Conservation (phyloP, 2,329 filamentous ascomycete genomes). For the Cryphonectria radicalis region DNA sequence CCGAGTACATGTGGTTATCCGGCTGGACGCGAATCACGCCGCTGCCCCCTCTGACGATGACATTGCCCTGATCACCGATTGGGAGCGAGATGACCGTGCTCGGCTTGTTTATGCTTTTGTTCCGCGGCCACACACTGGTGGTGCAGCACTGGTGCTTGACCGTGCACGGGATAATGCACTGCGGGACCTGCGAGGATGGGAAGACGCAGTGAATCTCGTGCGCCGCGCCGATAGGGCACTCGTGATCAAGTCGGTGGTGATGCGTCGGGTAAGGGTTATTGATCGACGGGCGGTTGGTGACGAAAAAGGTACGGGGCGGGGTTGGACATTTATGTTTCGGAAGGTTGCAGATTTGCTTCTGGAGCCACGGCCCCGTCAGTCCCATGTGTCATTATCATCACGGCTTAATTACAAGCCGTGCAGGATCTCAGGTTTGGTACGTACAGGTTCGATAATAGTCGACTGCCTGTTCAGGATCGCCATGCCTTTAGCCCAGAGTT, state of each 20-base stretch:
- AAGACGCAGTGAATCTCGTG: conserved; percentile 28
- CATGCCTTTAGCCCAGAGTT: conserved; percentile 16
- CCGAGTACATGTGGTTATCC: conserved; percentile 8
- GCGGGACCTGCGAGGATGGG: conserved; percentile 9
- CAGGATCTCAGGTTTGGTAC: background rate
- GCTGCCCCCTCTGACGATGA: conserved; percentile 11
- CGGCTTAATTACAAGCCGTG: too few relatives aligned
- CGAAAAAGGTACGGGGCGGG: conserved; percentile 18
- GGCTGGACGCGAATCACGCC: background rate
- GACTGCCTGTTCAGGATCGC: conserved; percentile 8
- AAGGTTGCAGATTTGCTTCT: conserved; percentile 20
- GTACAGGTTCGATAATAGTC: background rate
- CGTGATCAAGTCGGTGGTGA: conserved; percentile 21
- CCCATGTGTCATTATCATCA: background rate
- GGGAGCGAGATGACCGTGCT: conserved; percentile 1
- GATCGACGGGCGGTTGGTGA: conserved; percentile 19
- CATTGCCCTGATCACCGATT: background rate
- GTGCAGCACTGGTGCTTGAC: conserved; percentile 24
- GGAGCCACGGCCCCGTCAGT: background rate
- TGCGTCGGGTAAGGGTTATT: conserved; percentile 20
- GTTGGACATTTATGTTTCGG: conserved; percentile 20
- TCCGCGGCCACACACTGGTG: conserved; percentile 19
- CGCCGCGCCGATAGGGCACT: conserved; percentile 18
- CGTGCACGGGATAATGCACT: conserved; percentile 22
- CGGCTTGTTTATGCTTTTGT: conserved; percentile 14